Conservation (phyloP, 768 basidiomycete species). For the Collybiopsis luxurians region DNA sequence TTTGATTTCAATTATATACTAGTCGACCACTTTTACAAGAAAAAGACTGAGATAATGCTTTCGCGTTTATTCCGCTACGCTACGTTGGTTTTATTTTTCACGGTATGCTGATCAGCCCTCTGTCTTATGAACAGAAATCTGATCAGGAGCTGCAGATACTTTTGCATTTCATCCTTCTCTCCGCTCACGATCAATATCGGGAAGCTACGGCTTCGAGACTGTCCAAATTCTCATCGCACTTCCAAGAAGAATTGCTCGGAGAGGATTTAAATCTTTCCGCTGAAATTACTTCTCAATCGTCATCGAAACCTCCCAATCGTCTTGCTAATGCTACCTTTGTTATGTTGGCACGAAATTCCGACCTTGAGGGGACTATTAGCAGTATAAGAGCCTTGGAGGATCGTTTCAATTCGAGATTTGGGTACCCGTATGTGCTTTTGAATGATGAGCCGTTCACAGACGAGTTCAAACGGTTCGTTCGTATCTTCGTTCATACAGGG, state of each 20-base stretch:
- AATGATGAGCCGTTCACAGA: conserved; percentile 59
- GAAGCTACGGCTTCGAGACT: background rate
- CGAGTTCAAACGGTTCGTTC: conserved; percentile 44
- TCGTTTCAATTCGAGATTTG: conserved; percentile 53
- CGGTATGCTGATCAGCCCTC: too few species aligned
- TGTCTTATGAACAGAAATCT: too few species aligned
- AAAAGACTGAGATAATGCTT: too few species aligned
- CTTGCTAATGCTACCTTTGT: conserved; percentile 58
- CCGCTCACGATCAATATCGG: background rate
- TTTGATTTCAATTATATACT: too few species aligned
- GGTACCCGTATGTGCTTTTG: conserved; percentile 64
- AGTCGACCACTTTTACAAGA: too few species aligned
- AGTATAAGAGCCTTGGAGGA: conserved; percentile 57
- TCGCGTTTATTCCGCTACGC: too few species aligned
- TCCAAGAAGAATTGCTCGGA: background rate
- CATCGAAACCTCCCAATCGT: conserved; percentile 1
- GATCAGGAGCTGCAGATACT: too few species aligned
- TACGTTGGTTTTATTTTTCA: too few species aligned
- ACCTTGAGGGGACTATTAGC: conserved; percentile 40
- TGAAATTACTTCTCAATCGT: background rate
- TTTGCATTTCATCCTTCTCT: background rate
- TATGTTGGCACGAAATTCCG: conserved; percentile 49
- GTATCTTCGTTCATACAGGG: background rate
- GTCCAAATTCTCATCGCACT: background rate
- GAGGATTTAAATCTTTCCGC: background rate